phyloP scores from a whole-genome alignment of 164 flowering plant species.

The grape (Vitis vinifera) region DNA sequence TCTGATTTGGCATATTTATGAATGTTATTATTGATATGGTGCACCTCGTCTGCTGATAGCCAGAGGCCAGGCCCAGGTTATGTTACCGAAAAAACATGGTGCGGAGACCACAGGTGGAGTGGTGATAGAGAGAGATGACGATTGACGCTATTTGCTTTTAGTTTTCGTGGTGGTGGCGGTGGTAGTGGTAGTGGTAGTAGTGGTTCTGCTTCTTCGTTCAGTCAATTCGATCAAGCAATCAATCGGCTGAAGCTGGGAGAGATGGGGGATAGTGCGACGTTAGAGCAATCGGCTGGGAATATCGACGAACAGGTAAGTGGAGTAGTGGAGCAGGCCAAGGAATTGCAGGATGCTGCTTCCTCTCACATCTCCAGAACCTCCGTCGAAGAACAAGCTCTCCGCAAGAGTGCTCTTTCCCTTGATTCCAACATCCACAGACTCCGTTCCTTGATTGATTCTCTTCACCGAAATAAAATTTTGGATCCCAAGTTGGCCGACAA shows the following conservation, averaged over 20 bases:
- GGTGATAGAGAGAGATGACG: no score
- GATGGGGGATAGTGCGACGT: slow-evolving; percentile 5
- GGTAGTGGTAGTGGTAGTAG: slow-evolving; percentile 1
- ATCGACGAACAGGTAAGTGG: slow-evolving; percentile 51
- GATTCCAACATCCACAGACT: slow-evolving; percentile 49
- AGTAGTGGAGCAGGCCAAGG: slow-evolving; percentile 67
- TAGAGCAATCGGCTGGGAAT: slow-evolving; percentile 19
- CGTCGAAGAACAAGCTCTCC: slow-evolving; percentile 63
- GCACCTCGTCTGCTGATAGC: no score
- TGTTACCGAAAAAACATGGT: no score
- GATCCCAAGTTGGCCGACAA: slow-evolving; percentile 53
- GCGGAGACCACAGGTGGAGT: no score
- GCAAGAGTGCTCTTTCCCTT: slow-evolving; percentile 53
- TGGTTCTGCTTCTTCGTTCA: neutral
- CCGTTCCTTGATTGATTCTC: slow-evolving; percentile 38
- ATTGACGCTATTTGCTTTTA: no score
- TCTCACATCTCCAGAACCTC: slow-evolving; percentile 43
- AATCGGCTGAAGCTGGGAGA: neutral
- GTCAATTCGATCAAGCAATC: neutral
- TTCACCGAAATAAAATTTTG: slow-evolving; percentile 22
- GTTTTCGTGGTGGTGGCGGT: no score
- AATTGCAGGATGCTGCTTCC: slow-evolving; percentile 71
- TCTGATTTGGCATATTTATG: no score
- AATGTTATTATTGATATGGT: no score
- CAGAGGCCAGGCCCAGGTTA: no score